Conservation (phyloP, 768 basidiomycete species). For the Mrakia blollopis region DNA sequence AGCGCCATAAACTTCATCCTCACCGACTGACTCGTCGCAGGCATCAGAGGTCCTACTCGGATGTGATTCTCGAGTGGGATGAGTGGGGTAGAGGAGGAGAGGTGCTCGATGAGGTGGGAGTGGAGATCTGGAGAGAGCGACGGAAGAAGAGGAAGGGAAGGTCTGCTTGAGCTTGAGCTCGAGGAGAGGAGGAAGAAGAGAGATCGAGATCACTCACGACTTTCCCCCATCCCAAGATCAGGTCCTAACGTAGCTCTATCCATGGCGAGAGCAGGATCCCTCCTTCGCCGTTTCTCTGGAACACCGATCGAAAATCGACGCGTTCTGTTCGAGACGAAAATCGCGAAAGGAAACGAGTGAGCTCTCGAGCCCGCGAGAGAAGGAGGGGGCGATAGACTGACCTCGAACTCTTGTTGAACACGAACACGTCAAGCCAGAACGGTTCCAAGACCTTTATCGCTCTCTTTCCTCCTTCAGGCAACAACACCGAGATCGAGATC, state of each 20-base stretch:
- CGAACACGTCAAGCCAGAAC: constrained; percentile 80
- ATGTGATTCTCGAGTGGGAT: constrained; percentile 43
- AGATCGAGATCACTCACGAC: constrained; percentile 1
- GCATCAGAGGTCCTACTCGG: constrained; percentile 42
- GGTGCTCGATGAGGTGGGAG: constrained; percentile 30
- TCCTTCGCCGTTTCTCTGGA: constrained; percentile 47
- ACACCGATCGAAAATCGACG: constrained; percentile 71
- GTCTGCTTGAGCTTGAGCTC: no score
- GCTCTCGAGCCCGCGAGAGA: neutral
- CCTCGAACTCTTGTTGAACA: constrained; percentile 66
- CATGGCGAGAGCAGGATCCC: constrained; percentile 6
- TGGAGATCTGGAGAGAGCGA: constrained; percentile 33
- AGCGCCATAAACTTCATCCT: constrained; percentile 79
- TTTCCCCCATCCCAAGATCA: constrained; percentile 20
- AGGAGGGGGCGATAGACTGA: neutral
- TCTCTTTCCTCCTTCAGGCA: neutral
- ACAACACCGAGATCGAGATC: constrained; percentile 7
- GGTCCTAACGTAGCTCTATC: no score
- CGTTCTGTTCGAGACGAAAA: constrained; percentile 49
- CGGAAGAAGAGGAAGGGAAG: neutral
- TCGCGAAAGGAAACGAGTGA: neutral
- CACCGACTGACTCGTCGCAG: constrained; percentile 69
- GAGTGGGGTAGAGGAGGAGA: constrained; percentile 36
- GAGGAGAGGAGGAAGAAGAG: neutral
- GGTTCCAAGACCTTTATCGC: constrained; percentile 49